These are phyloP conservation scores for Oryza longistaminata DNA, from an alignment of 176 grass and related monocot species.

Conservation along the genomic window DNA sequence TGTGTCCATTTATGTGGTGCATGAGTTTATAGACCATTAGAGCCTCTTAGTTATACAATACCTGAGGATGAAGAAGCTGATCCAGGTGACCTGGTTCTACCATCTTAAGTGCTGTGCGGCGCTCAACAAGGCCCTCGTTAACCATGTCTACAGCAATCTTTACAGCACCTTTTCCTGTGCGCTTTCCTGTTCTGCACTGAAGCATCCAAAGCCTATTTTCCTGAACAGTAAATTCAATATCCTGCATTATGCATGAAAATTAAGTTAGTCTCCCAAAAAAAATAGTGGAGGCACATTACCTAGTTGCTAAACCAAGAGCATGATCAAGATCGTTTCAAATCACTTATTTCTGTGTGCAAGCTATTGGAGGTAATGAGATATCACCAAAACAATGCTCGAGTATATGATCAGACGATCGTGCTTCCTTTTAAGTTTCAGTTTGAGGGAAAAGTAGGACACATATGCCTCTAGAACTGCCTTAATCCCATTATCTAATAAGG, in stretches of 20 bases:
- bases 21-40: neutral
- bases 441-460: neutral
- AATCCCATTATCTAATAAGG: neutral
- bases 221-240: slow-evolving; percentile 97
- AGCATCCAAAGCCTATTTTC: slow-evolving; percentile 99
- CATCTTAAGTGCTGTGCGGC: slow-evolving; percentile 71
- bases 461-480: neutral
- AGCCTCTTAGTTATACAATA: slow-evolving; percentile 33
- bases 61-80: slow-evolving; percentile 99
- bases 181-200: slow-evolving; percentile 90
- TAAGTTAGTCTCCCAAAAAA: neutral
- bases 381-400: slow-evolving; percentile 4
- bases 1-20: neutral
- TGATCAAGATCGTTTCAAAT: neutral
- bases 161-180: slow-evolving; percentile 83
- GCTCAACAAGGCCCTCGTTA: slow-evolving; percentile 74
- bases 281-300: neutral
- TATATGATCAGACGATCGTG: neutral
- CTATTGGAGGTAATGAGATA: neutral
- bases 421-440: neutral
- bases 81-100: slow-evolving; percentile 92
- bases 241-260: slow-evolving; percentile 50
- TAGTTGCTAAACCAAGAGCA: slow-evolving; percentile 2
- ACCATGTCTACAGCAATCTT: slow-evolving; percentile 97
- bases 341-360: neutral